Evolutionary conservation across 306 rosid species (phyloP).

Genomic region (Casuarina glauca): DNA sequence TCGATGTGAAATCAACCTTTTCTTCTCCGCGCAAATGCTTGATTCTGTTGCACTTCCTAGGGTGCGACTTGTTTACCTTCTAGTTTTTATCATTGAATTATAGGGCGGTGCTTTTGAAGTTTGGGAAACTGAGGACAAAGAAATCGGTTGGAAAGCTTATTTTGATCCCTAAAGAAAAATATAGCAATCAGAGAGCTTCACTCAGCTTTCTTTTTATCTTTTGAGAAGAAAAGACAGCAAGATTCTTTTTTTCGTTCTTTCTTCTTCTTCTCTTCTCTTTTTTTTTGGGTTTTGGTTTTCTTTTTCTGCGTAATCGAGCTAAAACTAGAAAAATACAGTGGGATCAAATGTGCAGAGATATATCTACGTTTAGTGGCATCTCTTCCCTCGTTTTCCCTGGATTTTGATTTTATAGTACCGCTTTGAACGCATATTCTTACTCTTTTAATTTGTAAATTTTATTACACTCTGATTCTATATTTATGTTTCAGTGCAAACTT

Average conservation of each 20-base stretch:
- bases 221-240: neutral
- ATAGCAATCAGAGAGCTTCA: neutral
- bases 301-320: neutral
- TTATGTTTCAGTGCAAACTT: slow-evolving; percentile 3
- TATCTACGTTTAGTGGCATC: neutral
- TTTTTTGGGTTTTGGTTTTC: neutral
- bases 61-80: neutral
- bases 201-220: neutral
- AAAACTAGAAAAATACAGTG: neutral
- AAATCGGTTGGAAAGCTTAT: neutral
- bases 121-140: neutral
- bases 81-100: neutral
- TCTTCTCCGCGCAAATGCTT: too few relatives aligned
- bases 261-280: neutral
- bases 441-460: neutral
- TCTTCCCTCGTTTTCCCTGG: neutral
- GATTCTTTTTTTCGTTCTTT: neutral
- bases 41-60: neutral
- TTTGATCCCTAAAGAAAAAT: neutral
- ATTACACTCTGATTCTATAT: neutral
- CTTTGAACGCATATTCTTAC: neutral
- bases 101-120: neutral
- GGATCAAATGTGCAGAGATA: neutral
- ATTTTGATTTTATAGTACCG: neutral
- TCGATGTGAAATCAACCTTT: too few relatives aligned